Conservation (phyloP, 2,329 filamentous ascomycete species). For the Aspergillus sp. region DNA sequence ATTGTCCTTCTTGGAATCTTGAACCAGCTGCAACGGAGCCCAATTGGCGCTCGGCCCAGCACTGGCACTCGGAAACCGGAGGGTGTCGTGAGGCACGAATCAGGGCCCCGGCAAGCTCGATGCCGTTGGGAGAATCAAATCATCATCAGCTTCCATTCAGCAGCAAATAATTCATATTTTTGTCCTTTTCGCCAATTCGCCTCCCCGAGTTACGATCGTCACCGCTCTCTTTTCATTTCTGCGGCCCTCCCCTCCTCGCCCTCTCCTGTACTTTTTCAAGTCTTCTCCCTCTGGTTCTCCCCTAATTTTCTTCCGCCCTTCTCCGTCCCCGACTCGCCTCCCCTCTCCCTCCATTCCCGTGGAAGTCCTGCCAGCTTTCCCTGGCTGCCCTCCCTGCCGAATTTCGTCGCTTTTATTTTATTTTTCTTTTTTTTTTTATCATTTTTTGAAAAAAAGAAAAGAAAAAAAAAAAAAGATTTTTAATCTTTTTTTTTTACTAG, state of each 20-base stretch:
- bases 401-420: constrained; percentile 18
- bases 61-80: constrained; percentile 18
- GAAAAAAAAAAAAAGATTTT: constrained; percentile 11
- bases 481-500: constrained; percentile 13
- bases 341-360: constrained; percentile 26
- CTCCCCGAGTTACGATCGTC: constrained; percentile 26
- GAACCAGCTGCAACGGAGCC: constrained; percentile 2
- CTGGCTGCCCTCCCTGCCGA: constrained; percentile 19
- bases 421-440: constrained; percentile 20
- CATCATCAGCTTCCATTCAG: constrained; percentile 4
- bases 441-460: constrained; percentile 11
- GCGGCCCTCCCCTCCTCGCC: constrained; percentile 13
- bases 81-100: constrained; percentile 13
- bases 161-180: constrained; percentile 9
- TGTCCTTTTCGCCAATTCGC: constrained; percentile 19
- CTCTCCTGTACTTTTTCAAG: constrained; percentile 8
- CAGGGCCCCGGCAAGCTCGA: background rate
- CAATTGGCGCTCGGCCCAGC: background rate
- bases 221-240: constrained; percentile 19
- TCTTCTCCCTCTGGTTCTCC: constrained; percentile 8
- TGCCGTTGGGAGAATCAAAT: constrained; percentile 12
- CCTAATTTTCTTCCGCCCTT: constrained; percentile 21
- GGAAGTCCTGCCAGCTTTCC: constrained; percentile 18
- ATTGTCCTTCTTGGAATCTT: background rate
- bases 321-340: constrained; percentile 15